Base-by-base conservation (phyloP, 345 rosid genomes). In the Nasturtium officinale region DNA sequence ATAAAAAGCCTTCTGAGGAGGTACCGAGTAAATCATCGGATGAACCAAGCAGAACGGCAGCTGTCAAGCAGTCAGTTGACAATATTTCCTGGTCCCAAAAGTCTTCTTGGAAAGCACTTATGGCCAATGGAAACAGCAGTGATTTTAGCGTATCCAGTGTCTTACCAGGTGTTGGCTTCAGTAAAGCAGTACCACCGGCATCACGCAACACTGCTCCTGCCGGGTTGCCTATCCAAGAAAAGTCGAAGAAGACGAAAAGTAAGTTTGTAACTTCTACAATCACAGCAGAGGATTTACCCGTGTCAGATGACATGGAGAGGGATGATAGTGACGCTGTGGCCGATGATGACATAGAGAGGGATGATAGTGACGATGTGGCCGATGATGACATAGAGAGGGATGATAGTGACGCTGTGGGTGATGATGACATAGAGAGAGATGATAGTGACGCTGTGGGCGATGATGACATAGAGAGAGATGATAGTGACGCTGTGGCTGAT, bases 61-160 rank as follows among this genome's bases (percentile, higher is more conserved):
- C 65, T 46, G 48, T 42, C 71, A 81, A 76, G 71, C 79, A 8
- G 53, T 76, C 77, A 9, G 65, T n/a, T 71, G 65, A 78, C 47
- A 73, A 43, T 71, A 33, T 73, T 54, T 74, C 77, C 55, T 82
- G 90, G 89, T 80, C 93, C 71, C 91, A 86, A 70, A 89, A 86
- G 74, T 83, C 89, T 56, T 89, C 97, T 8, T 93, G 97, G 96
- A 87, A 67, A 78, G 79, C 82, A 71, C 92, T 89, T 75, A 70
- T 87, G 55, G 90, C 83, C 55, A 82, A 71, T 78, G 83, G 60
- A 55, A 67, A 69, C 67, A 74, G 69, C 21, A 73, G 50, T 66
- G 54, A 48, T 47, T 87, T 87, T 76, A 83, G 78, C 65, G 73
- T 84, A 69, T 81, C 87, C 17, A 83, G 75, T 58, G 40, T 81